phyloP scores from a whole-genome alignment of 306 rosid species.

The Fragaria iinumae region DNA sequence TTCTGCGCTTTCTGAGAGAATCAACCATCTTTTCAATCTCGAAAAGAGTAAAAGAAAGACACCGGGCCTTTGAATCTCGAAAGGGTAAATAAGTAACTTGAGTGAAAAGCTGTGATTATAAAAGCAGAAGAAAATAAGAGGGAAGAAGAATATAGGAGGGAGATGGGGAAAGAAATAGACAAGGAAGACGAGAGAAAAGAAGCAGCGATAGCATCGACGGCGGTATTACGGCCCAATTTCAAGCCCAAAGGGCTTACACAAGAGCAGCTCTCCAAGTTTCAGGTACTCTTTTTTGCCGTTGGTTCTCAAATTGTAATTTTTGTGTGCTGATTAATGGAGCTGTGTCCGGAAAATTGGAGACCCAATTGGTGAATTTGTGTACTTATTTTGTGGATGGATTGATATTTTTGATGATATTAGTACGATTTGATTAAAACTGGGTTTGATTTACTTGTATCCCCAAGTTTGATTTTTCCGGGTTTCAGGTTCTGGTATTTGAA shows the following conservation, averaged over 20 bases:
- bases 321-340: not conserved
- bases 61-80: not conserved
- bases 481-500: not conserved
- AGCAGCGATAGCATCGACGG: slow-evolving; percentile 58
- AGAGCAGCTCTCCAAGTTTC: slow-evolving; percentile 57
- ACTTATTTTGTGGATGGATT: not conserved
- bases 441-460: not conserved
- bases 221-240: slow-evolving; percentile 52
- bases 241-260: slow-evolving; percentile 44
- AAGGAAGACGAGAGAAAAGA: slow-evolving; percentile 58
- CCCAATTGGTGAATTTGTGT: not conserved
- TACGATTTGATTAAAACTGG: not conserved
- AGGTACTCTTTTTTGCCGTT: slow-evolving; percentile 24
- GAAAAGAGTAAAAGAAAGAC: not conserved
- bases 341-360: not conserved
- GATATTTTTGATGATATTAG: not conserved
- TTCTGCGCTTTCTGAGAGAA: not conserved
- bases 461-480: not conserved
- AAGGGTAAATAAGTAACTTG: not conserved
- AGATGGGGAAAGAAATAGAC: slow-evolving; percentile 35
- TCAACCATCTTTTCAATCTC: not conserved
- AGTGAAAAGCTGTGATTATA: not conserved
- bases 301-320: not conserved
- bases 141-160: too few species aligned
- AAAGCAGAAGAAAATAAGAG: not conserved